Conservation (phyloP, 2,329 filamentous ascomycete species). For the Aspergillus ruber region DNA sequence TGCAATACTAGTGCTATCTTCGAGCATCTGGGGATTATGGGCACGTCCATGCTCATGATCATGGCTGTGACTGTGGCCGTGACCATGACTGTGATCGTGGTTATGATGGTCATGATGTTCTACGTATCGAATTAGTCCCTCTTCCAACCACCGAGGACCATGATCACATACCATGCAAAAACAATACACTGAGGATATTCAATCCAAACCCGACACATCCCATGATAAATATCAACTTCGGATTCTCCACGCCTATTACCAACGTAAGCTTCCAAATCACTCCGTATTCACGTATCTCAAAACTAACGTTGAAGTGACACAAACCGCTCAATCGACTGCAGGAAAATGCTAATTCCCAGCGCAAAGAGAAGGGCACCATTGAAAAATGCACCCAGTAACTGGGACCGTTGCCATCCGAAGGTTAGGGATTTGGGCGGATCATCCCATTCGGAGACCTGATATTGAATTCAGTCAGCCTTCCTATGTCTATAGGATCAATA, state of each 20-base stretch:
- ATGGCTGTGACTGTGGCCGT: not conserved
- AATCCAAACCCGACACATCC: slow-evolving; percentile 60
- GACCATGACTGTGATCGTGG: slow-evolving; percentile 6
- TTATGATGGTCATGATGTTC: slow-evolving; percentile 10
- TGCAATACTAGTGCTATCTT: not conserved
- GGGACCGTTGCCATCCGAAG: slow-evolving; percentile 71
- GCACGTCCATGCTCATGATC: not conserved
- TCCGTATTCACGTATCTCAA: not conserved
- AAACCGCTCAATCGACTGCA: slow-evolving; percentile 64
- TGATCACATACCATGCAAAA: slow-evolving; percentile 53
- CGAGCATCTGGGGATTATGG: not conserved
- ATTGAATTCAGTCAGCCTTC: not conserved
- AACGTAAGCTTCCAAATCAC: not conserved
- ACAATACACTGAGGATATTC: slow-evolving; percentile 60
- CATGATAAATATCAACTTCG: slow-evolving; percentile 61
- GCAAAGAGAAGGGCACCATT: slow-evolving; percentile 70
- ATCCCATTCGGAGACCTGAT: slow-evolving; percentile 51
- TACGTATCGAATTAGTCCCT: slow-evolving; percentile 3
- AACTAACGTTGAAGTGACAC: slow-evolving; percentile 23
- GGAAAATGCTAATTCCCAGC: slow-evolving; percentile 63
- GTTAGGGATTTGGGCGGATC: slow-evolving; percentile 55
- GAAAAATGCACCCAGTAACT: slow-evolving; percentile 71
- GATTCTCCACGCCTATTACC: slow-evolving; percentile 54
- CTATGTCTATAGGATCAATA: too few species aligned
- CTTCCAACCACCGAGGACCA: not conserved